Conservation (phyloP, 805 yeast genomes). For the Candida vaughaniae region DNA sequence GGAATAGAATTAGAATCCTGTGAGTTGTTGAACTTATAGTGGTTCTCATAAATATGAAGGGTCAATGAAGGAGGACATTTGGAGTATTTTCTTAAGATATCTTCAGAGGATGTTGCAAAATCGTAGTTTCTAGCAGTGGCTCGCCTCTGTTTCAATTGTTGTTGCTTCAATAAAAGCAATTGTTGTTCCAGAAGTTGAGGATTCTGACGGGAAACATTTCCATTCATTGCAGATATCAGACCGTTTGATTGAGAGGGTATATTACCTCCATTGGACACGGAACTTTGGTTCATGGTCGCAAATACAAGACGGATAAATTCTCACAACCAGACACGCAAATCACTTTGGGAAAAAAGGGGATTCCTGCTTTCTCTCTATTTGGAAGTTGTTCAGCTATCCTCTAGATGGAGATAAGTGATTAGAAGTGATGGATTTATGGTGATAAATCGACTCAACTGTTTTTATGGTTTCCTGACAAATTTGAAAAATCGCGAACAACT, state of each 20-base stretch:
- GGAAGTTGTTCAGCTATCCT: too few species aligned
- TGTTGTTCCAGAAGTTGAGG: slow-evolving; percentile 13
- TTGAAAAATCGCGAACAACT: not conserved
- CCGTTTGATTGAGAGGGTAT: too few species aligned
- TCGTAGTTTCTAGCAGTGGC: slow-evolving; percentile 34
- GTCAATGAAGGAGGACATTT: slow-evolving; percentile 78
- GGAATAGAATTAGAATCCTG: slow-evolving; percentile 78
- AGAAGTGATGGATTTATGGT: not conserved
- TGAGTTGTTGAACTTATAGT: slow-evolving; percentile 86
- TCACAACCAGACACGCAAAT: too few species aligned
- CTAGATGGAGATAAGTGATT: too few species aligned
- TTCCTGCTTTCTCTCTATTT: too few species aligned
- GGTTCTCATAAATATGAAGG: slow-evolving; percentile 88
- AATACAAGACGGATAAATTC: too few species aligned
- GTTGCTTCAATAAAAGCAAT: slow-evolving; percentile 11
- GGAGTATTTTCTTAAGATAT: slow-evolving; percentile 72
- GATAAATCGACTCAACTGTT: not conserved
- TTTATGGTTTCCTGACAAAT: not conserved
- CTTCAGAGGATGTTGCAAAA: slow-evolving; percentile 70
- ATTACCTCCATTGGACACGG: too few species aligned
- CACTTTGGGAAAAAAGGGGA: too few species aligned
- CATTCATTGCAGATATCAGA: too few species aligned
- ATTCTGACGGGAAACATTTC: too few species aligned
- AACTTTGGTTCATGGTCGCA: too few species aligned
- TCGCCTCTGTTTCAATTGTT: slow-evolving; percentile 13